phyloP scores from a whole-genome alignment of 2,329 filamentous ascomycete genomes.

The Aspergillus fijiensis region DNA sequence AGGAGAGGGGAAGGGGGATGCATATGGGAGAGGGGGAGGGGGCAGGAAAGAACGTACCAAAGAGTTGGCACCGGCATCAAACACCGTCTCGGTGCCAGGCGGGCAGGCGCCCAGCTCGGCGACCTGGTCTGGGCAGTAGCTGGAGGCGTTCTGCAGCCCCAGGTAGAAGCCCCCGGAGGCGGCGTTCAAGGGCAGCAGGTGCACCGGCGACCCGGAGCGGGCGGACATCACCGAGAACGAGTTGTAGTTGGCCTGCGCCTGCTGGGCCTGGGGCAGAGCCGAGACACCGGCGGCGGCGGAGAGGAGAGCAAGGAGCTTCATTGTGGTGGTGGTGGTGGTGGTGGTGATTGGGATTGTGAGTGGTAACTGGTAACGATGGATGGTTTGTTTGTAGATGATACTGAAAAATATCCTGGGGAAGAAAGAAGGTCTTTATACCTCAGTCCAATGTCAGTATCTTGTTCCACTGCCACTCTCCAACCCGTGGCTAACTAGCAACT shows the following conservation, averaged over 20 bases:
- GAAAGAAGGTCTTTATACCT: not conserved
- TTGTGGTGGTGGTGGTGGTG: not conserved
- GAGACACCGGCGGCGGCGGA: not conserved
- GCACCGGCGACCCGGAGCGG: conserved; percentile 51
- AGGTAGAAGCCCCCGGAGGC: conserved; percentile 52
- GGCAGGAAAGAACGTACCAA: conserved; percentile 30
- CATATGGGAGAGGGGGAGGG: not conserved
- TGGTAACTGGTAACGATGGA: not conserved
- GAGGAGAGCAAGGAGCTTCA: not conserved
- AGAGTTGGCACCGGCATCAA: conserved; percentile 41
- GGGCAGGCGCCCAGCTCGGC: conserved; percentile 40
- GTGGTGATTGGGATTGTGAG: not conserved
- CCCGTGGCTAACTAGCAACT: too few relatives aligned
- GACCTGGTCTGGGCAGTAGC: conserved; percentile 48
- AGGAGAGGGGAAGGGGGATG: not conserved
- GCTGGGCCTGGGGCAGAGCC: not conserved
- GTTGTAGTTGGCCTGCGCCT: not conserved
- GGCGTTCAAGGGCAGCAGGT: conserved; percentile 50
- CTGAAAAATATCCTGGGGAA: not conserved
- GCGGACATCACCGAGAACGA: conserved; percentile 46
- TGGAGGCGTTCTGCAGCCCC: conserved; percentile 45
- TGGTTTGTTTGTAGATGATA: not conserved
- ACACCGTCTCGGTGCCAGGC: conserved; percentile 48
- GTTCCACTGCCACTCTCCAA: too few relatives aligned
- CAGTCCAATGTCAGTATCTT: not conserved